Percentiles rank a stretch among this genome's conserved stretches.
These are phyloP conservation scores for Torrubiellomyces zombiae DNA, from an alignment of 2,329 filamentous ascomycete genomes.

Conservation along the genomic window DNA sequence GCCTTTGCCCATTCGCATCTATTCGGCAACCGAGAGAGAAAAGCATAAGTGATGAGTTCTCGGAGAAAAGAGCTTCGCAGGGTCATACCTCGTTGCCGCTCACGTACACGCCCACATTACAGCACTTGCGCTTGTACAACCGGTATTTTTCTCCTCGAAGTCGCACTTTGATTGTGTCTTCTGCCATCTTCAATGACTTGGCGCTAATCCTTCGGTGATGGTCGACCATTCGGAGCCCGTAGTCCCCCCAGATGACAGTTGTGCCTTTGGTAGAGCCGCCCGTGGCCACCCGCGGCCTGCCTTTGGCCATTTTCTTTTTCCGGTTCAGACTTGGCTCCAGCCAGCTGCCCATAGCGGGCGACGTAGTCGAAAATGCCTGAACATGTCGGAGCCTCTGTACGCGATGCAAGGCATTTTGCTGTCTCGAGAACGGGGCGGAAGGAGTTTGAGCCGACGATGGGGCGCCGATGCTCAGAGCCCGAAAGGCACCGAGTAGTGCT, in stretches of 20 bases:
- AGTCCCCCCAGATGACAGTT: constrained; percentile 92
- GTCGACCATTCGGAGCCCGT: constrained; percentile 82
- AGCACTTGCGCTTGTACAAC: constrained; percentile 77
- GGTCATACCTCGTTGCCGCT: constrained; percentile 78
- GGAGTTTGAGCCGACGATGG: constrained; percentile 22
- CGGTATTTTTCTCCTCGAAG: constrained; percentile 84
- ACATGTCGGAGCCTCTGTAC: constrained; percentile 25
- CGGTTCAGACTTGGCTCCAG: constrained; percentile 61
- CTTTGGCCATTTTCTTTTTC: constrained; percentile 83
- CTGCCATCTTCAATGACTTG: constrained; percentile 71
- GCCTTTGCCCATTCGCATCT: constrained; percentile 96
- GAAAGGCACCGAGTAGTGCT: constrained; percentile 33
- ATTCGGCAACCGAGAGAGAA: constrained; percentile 2
- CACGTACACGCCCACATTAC: constrained; percentile 88
- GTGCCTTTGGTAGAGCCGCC: constrained; percentile 86
- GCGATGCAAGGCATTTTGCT: constrained; percentile 12
- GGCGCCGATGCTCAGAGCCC: constrained; percentile 28
- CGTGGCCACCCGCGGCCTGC: constrained; percentile 70
- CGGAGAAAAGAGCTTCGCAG: too few species aligned
- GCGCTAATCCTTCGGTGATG: constrained; percentile 85
- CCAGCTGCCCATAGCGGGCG: constrained; percentile 49
- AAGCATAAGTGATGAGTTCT: neutral
- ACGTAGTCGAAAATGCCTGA: constrained; percentile 59
- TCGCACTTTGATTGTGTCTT: constrained; percentile 81
- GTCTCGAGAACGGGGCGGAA: constrained; percentile 14